phyloP scores from a whole-genome alignment of 345 rosid genomes.

The rapeseed (Brassica napus) region Da-Ae NC_063449.1:44829501-44830000 shows the following conservation, averaged over 20 bases:
- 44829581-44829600: conserved; percentile 45
- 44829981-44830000: background rate
- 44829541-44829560: conserved; percentile 48
- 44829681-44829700: conserved; percentile 4
- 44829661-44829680: conserved; percentile 23
- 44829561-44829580: conserved; percentile 45
- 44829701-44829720: background rate
- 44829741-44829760: background rate
- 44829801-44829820: conserved; percentile 2
- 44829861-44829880: background rate
- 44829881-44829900: background rate
- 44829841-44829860: background rate
- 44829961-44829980: background rate
- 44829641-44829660: conserved; percentile 16
- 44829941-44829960: background rate
- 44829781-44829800: background rate
- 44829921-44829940: background rate
- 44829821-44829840: background rate
- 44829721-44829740: no score
- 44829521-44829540: conserved; percentile 24
- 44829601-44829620: conserved; percentile 18
- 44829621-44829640: conserved; percentile 16
- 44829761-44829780: background rate
- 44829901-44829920: background rate
- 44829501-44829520: conserved; percentile 40